A percentile compares a stretch with the other conserved stretches of the same genome.
Evolutionary conservation across 768 basidiomycete genomes (phyloP).

Genomic region (Flagelloscypha sp.): DNA sequence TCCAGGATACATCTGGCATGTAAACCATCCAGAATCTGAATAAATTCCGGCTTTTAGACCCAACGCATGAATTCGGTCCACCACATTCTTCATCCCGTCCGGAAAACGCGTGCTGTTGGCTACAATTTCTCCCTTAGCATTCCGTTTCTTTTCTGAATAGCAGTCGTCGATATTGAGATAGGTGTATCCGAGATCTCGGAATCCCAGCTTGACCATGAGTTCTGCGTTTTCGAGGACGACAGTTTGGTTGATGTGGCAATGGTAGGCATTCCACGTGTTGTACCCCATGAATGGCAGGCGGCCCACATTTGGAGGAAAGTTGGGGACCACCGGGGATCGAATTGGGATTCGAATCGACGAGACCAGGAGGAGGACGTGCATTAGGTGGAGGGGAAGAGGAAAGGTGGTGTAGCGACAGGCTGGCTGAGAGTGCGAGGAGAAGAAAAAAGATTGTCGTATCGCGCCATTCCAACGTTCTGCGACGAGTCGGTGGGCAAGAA

Average conservation of each 20-base stretch:
- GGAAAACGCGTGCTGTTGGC: slow-evolving; percentile 45
- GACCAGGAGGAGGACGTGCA: no score
- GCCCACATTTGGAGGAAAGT: no score
- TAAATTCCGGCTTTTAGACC: slow-evolving; percentile 61
- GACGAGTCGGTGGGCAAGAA: no score
- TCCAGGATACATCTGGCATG: slow-evolving; percentile 56
- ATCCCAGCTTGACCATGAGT: slow-evolving; percentile 43
- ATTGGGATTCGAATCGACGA: no score
- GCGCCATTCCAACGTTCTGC: no score
- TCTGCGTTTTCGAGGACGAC: slow-evolving; percentile 42
- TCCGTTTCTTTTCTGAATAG: slow-evolving; percentile 52
- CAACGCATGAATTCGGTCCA: slow-evolving; percentile 44
- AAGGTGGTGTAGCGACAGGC: no score
- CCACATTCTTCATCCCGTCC: slow-evolving; percentile 49
- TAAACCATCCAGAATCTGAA: slow-evolving; percentile 63
- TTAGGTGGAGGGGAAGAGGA: no score
- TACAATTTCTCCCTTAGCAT: slow-evolving; percentile 42
- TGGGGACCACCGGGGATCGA: no score
- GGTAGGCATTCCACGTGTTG: slow-evolving; percentile 66
- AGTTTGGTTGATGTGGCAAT: slow-evolving; percentile 54
- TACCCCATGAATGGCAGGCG: slow-evolving; percentile 46
- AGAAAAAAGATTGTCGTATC: no score
- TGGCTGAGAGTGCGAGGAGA: no score
- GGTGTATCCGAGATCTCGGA: slow-evolving; percentile 52
- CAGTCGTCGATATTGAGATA: slow-evolving; percentile 60